Conservation (phyloP, 805 yeast genomes). For the Schwanniomyces pseudopolymorphus region DNA sequence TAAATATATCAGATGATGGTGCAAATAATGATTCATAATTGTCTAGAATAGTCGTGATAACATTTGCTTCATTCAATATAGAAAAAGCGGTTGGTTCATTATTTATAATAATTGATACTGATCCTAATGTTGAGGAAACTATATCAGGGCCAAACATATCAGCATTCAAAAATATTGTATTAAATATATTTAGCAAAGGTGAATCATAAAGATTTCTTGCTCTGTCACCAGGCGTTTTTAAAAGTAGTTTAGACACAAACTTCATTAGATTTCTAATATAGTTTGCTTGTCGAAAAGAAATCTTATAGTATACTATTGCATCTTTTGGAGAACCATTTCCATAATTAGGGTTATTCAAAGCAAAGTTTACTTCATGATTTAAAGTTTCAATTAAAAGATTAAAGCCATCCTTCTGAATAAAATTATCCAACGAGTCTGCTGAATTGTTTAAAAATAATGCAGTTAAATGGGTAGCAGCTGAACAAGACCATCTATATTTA, state of each 20-base stretch:
- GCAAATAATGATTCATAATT: slow-evolving; percentile 56
- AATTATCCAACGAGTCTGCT: slow-evolving; percentile 56
- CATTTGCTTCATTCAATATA: slow-evolving; percentile 71
- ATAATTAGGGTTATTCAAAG: slow-evolving; percentile 54
- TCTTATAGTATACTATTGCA: slow-evolving; percentile 49
- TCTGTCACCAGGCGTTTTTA: slow-evolving; percentile 78
- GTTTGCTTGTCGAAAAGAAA: slow-evolving; percentile 60
- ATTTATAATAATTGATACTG: slow-evolving; percentile 71
- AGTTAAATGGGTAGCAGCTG: slow-evolving; percentile 63
- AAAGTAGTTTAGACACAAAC: slow-evolving; percentile 61
- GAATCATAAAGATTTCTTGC: slow-evolving; percentile 86
- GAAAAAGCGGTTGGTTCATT: slow-evolving; percentile 89
- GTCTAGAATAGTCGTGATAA: slow-evolving; percentile 62
- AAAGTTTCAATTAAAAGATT: slow-evolving; percentile 57
- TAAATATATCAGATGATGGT: slow-evolving; percentile 56
- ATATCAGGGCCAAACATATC: slow-evolving; percentile 65
- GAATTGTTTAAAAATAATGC: slow-evolving; percentile 45
- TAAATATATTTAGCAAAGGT: slow-evolving; percentile 62
- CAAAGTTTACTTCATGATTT: slow-evolving; percentile 63
- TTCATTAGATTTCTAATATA: slow-evolving; percentile 51
- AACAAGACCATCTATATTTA: slow-evolving; percentile 53
- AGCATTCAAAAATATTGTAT: slow-evolving; percentile 56
- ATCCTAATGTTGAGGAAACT: slow-evolving; percentile 58
- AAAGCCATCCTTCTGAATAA: slow-evolving; percentile 69
- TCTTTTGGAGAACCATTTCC: slow-evolving; percentile 59